Conservation (phyloP, 257 asterid species). For the Cruciata laevipes region DNA sequence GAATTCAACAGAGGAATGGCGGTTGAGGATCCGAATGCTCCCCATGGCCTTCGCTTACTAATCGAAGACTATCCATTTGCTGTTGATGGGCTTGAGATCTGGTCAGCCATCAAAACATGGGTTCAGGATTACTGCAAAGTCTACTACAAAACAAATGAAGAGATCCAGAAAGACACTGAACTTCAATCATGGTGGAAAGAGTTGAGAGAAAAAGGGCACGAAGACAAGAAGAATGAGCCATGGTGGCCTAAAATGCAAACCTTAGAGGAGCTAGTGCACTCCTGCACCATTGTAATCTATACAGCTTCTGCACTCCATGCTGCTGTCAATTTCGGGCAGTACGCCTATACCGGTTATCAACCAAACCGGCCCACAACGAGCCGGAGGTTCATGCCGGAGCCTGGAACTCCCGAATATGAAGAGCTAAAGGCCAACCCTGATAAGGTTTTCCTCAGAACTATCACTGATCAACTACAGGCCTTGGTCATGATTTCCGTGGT, state of each 20-base stretch:
- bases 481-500: constrained; percentile 48
- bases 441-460: constrained; percentile 48
- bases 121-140: constrained; percentile 50
- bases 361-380: constrained; percentile 62
- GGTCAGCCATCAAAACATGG: constrained; percentile 73
- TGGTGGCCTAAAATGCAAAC: constrained; percentile 82
- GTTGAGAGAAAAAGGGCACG: constrained; percentile 51
- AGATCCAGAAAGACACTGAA: constrained; percentile 42
- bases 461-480: constrained; percentile 47
- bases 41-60: constrained; percentile 55
- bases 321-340: constrained; percentile 61
- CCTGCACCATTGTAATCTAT: constrained; percentile 68
- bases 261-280: constrained; percentile 35
- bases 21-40: constrained; percentile 42
- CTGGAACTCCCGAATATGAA: constrained; percentile 45
- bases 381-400: constrained; percentile 58
- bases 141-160: constrained; percentile 44
- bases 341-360: constrained; percentile 54
- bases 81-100: constrained; percentile 70
- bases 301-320: constrained; percentile 75
- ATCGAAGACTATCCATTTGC: constrained; percentile 75
- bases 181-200: constrained; percentile 84
- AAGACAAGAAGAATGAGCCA: constrained; percentile 51
- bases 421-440: constrained; percentile 51
- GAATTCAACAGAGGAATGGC: constrained; percentile 70